phyloP scores from a whole-genome alignment of 352 stramenopile genomes.

The Ophiocytium majus region DNA sequence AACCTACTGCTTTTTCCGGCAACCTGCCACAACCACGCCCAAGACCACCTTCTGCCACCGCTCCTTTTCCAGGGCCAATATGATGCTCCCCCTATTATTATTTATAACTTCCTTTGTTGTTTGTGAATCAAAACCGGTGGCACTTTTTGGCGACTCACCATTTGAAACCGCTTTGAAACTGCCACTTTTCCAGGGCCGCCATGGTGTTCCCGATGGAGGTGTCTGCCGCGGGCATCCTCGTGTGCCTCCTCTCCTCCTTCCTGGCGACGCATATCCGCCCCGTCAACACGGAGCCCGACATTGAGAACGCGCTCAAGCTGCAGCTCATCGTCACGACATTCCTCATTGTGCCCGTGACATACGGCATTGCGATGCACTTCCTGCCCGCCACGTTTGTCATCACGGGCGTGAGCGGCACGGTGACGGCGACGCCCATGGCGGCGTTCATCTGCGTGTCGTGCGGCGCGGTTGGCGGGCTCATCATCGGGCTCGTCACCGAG shows the following conservation, averaged over 20 bases:
- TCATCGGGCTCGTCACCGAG: conserved; percentile 97
- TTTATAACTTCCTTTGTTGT: no score
- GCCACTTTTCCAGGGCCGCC: conserved; percentile 26
- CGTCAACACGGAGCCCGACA: conserved; percentile 88
- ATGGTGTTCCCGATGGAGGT: conserved; percentile 65
- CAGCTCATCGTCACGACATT: conserved; percentile 95
- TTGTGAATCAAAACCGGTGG: no score
- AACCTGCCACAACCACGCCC: no score
- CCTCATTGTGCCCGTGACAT: conserved; percentile 88
- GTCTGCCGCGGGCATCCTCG: conserved; percentile 92
- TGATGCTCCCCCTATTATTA: no score
- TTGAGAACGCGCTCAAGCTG: conserved; percentile 93
- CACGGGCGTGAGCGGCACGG: conserved; percentile 61
- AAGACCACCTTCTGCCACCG: no score
- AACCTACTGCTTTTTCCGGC: no score
- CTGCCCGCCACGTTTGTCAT: conserved; percentile 78
- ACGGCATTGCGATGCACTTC: conserved; percentile 81
- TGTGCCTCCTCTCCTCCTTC: conserved; percentile 92
- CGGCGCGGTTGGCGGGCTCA: conserved; percentile 91
- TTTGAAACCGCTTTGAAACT: no score
- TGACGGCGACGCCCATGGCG: conserved; percentile 58
- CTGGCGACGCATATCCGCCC: conserved; percentile 93
- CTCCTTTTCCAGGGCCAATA: no score
- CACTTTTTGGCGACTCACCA: no score
- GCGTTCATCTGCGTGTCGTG: conserved; percentile 88